A percentile compares a stretch with the other conserved stretches of the same genome.
Conservation (phyloP, 1,284 basidiomycete species). For the Moesziomyces parantarcticus region DNA sequence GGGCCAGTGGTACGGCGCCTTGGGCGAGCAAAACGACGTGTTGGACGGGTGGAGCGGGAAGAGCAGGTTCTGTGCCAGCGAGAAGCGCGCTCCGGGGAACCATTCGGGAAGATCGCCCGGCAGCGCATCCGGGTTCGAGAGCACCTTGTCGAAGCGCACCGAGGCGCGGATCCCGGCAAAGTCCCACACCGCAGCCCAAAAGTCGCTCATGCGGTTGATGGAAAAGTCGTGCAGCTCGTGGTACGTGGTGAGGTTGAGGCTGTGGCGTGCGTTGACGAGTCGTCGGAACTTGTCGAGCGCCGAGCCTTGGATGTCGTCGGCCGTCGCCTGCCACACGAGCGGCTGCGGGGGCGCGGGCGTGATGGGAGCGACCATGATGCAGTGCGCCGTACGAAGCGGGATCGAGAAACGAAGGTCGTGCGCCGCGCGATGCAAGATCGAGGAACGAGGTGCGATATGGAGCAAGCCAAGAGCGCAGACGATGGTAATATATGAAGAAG, state of each 20-base stretch:
- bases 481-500: not conserved
- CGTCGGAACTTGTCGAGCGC: conserved; percentile 49
- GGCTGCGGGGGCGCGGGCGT: conserved; percentile 18
- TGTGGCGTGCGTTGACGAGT: conserved; percentile 35
- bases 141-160: conserved; percentile 25
- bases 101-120: conserved; percentile 46
- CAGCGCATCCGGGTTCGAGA: conserved; percentile 41
- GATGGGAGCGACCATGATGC: conserved; percentile 13
- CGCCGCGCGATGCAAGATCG: too few relatives aligned
- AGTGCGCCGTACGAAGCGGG: not conserved
- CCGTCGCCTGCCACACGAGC: conserved; percentile 39
- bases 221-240: conserved; percentile 51
- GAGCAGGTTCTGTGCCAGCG: conserved; percentile 48
- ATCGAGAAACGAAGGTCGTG: not conserved
- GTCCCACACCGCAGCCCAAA: conserved; percentile 49
- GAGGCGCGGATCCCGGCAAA: conserved; percentile 42
- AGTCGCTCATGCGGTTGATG: conserved; percentile 38
- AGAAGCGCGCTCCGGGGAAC: conserved; percentile 44
- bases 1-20: conserved; percentile 47
- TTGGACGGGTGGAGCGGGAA: conserved; percentile 54
- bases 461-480: too few relatives aligned
- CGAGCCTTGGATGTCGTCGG: conserved; percentile 24
- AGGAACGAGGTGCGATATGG: too few relatives aligned
- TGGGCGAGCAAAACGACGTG: conserved; percentile 36
- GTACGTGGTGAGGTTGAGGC: conserved; percentile 41